phyloP scores from a whole-genome alignment of 495 filamentous ascomycete genomes.

The Chaetomium fimeti region DNA sequence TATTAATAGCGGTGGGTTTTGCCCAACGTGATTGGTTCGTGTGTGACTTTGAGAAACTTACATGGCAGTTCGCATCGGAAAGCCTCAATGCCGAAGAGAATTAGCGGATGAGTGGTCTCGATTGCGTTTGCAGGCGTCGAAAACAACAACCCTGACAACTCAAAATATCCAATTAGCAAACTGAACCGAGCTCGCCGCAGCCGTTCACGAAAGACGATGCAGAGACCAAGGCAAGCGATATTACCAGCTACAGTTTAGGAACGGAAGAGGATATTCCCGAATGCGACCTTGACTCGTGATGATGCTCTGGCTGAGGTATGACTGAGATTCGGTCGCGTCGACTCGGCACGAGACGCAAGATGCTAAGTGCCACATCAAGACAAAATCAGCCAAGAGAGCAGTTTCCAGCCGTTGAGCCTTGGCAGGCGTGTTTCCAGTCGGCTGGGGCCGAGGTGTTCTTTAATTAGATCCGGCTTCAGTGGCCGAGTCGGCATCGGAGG shows the following conservation, averaged over 20 bases:
- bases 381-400: not conserved
- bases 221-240: not conserved
- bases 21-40: not conserved
- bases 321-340: not conserved
- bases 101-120: not conserved
- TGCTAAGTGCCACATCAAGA: not conserved
- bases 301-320: not conserved
- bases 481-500: not conserved
- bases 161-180: not conserved
- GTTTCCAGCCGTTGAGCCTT: conserved; percentile 3
- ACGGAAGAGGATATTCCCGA: conserved; percentile 6
- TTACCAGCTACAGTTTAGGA: conserved; percentile 4
- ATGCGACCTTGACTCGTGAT: not conserved
- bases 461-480: not conserved
- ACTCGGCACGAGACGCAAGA: not conserved
- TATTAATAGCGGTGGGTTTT: conserved; percentile 12
- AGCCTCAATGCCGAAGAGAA: not conserved
- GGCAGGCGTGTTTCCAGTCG: conserved; percentile 3
- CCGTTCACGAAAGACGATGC: not conserved
- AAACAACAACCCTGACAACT: not conserved
- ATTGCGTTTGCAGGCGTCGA: not conserved
- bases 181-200: not conserved
- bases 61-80: not conserved
- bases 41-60: not conserved
- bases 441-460: conserved; percentile 2